These are phyloP conservation scores for Hydnomerulius pinastri DNA, from an alignment of 768 basidiomycete species.

Conservation along the genomic window DNA sequence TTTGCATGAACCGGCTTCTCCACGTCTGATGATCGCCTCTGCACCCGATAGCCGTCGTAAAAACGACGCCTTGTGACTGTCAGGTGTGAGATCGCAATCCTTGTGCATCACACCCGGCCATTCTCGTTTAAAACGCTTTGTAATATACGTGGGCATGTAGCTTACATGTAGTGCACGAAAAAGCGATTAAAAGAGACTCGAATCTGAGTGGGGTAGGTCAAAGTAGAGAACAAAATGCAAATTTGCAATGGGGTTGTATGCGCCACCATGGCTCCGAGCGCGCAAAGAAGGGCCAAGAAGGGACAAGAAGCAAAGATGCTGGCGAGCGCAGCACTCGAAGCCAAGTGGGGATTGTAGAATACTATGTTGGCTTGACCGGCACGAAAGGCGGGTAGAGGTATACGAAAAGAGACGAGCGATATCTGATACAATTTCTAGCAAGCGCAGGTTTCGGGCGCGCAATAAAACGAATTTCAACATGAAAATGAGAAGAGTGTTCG, in stretches of 20 bases:
- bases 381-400: slow-evolving; percentile 15
- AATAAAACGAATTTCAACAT: slow-evolving; percentile 13
- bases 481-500: slow-evolving; percentile 4
- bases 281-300: slow-evolving; percentile 11
- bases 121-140: slow-evolving; percentile 6
- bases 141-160: slow-evolving; percentile 17
- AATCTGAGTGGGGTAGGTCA: slow-evolving; percentile 8
- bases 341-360: slow-evolving; percentile 28
- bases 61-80: too few relatives aligned
- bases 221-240: not conserved
- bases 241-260: not conserved
- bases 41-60: not conserved
- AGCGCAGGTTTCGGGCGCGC: slow-evolving; percentile 5
- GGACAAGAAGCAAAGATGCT: slow-evolving; percentile 6
- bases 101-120: not conserved
- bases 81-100: not conserved
- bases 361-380: slow-evolving; percentile 10
- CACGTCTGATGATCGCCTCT: too few relatives aligned
- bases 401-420: slow-evolving; percentile 18
- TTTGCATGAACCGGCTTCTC: too few relatives aligned
- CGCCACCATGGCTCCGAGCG: slow-evolving; percentile 5
- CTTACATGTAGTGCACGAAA: slow-evolving; percentile 7
- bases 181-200: slow-evolving; percentile 19
- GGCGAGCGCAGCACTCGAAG: slow-evolving; percentile 10
- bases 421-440: slow-evolving; percentile 29